A percentile compares a stretch with the other conserved stretches of the same genome.
phyloP scores from a whole-genome alignment of 306 rosid species.

The Quercus wislizeni region DNA sequence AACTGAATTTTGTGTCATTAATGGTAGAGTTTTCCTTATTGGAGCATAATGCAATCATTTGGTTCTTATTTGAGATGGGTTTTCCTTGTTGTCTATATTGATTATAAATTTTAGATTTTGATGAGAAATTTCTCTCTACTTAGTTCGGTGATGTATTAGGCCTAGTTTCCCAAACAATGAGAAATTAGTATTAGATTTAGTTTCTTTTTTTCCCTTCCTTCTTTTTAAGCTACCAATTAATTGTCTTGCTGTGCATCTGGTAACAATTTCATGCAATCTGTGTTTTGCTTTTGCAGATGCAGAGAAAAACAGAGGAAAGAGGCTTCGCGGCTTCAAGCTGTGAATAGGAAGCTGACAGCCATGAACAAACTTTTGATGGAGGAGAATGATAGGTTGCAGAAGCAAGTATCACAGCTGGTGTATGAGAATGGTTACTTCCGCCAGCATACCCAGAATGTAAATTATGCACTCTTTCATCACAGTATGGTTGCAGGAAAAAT shows the following conservation, averaged over 20 bases:
- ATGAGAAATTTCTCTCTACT: neutral
- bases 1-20: neutral
- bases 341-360: conserved; percentile 89
- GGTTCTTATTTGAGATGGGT: neutral
- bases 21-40: neutral
- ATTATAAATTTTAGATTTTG: neutral
- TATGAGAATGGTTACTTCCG: conserved; percentile 96
- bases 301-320: conserved; percentile 98
- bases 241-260: neutral
- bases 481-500: no score
- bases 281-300: conserved; percentile 54
- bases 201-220: neutral
- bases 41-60: neutral
- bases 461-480: neutral
- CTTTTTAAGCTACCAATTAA: neutral
- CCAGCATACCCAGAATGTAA: conserved; percentile 76
- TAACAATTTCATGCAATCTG: conserved; percentile 2
- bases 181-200: neutral
- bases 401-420: conserved; percentile 94
- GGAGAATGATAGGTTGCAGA: conserved; percentile 98
- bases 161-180: neutral
- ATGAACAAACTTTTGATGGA: conserved; percentile 99
- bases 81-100: neutral
- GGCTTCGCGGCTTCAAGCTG: conserved; percentile 81
- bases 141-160: neutral